Percentiles rank a stretch among this genome's conserved stretches.
Conservation (phyloP, 768 basidiomycete genomes). For the Calocybe indica region DNA sequence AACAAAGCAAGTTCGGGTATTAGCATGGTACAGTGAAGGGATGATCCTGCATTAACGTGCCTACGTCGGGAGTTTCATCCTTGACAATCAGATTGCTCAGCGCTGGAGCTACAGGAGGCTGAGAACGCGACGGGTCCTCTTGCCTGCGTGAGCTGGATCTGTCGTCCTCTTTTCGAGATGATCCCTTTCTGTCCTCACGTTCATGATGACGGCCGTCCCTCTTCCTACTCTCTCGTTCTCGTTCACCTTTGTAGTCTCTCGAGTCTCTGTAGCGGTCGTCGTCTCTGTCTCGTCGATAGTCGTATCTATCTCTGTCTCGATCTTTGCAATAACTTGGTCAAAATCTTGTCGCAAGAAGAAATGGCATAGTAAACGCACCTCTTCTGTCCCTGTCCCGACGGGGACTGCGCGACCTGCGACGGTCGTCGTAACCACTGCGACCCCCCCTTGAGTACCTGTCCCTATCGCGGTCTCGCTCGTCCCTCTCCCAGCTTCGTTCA, state of each 20-base stretch:
- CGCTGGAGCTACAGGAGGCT: too few species aligned
- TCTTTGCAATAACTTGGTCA: neutral
- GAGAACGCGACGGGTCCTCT: slow-evolving; percentile 4
- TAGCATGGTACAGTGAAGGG: slow-evolving; percentile 1
- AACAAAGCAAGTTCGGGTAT: too few species aligned
- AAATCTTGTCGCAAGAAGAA: neutral
- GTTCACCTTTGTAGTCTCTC: slow-evolving; percentile 29
- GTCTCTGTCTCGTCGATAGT: slow-evolving; percentile 35
- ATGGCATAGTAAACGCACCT: slow-evolving; percentile 15
- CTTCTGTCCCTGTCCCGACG: slow-evolving; percentile 35
- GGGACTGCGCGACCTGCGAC: slow-evolving; percentile 43
- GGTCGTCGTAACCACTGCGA: slow-evolving; percentile 24
- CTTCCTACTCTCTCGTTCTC: slow-evolving; percentile 8
- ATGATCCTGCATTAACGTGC: slow-evolving; percentile 4
- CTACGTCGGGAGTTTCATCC: too few species aligned
- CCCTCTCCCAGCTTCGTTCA: slow-evolving; percentile 62
- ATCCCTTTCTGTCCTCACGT: slow-evolving; percentile 30
- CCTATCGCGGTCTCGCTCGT: slow-evolving; percentile 39
- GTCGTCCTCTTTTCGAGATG: slow-evolving; percentile 27
- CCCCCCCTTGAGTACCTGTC: slow-evolving; percentile 37
- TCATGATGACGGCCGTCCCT: slow-evolving; percentile 22
- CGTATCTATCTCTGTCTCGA: slow-evolving; percentile 25
- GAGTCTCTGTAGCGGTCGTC: slow-evolving; percentile 34
- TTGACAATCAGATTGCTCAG: too few species aligned
- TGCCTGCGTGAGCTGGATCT: slow-evolving; percentile 21